A percentile compares a stretch with the other conserved stretches of the same genome.
Conservation (phyloP, 164 flowering plant species). For the Annona squamosa region DNA sequence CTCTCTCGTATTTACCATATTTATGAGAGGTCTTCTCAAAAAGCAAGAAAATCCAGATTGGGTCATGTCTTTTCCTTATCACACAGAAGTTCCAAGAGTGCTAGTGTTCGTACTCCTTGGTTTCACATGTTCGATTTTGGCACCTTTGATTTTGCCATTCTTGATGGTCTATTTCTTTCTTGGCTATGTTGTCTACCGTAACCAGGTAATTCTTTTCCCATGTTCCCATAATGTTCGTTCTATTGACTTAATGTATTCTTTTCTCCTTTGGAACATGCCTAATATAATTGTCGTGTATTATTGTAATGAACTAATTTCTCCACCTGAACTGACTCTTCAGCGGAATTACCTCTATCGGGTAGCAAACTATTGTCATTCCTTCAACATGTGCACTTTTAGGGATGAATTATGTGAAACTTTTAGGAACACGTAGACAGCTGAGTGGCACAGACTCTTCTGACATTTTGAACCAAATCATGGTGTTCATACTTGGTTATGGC, state of each 20-base stretch:
- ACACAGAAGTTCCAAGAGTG: constrained; percentile 81
- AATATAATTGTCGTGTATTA: background rate
- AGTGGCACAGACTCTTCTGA: too few relatives aligned
- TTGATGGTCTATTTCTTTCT: constrained; percentile 69
- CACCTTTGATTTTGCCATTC: constrained; percentile 85
- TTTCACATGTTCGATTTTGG: constrained; percentile 68
- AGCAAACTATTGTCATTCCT: background rate
- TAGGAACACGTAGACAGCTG: too few relatives aligned
- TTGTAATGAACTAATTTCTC: background rate
- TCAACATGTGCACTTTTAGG: too few relatives aligned
- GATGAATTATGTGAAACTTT: too few relatives aligned
- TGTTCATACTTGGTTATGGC: too few relatives aligned
- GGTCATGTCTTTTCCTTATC: constrained; percentile 71
- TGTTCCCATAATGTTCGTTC: background rate
- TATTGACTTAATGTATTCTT: background rate
- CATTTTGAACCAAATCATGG: too few relatives aligned
- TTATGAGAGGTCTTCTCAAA: constrained; percentile 38
- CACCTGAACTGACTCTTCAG: background rate
- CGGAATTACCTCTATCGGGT: background rate
- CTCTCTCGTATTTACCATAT: constrained; percentile 46
- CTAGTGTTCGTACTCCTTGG: constrained; percentile 88
- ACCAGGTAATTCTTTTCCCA: constrained; percentile 54
- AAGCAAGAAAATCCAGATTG: constrained; percentile 31
- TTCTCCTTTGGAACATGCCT: too few relatives aligned
- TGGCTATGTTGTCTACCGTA: constrained; percentile 75